A percentile compares a stretch with the other conserved stretches of the same genome.
Conservation (phyloP, 805 yeast genomes). For the Yamadazyma laniorum region DNA sequence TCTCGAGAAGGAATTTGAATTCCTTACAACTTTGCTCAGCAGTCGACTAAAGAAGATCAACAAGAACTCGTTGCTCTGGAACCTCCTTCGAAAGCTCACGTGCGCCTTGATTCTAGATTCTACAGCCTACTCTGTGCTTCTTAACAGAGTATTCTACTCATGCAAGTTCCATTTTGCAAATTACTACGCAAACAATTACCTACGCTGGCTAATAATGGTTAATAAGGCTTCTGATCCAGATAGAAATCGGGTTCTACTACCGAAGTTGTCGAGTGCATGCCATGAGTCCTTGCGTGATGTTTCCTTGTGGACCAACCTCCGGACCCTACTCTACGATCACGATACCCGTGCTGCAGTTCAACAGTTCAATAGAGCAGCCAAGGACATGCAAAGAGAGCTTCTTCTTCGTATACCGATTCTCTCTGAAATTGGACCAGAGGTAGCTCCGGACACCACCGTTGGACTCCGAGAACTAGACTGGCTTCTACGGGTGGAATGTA, state of each 20-base stretch:
- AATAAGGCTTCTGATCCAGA: slow-evolving; percentile 1
- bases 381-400: too few species aligned
- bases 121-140: background rate
- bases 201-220: slow-evolving; percentile 29
- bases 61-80: slow-evolving; percentile 41
- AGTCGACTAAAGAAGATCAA: slow-evolving; percentile 33
- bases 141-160: slow-evolving; percentile 23
- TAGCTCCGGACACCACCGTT: too few species aligned
- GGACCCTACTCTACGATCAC: slow-evolving; percentile 1
- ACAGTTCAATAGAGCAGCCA: slow-evolving; percentile 14
- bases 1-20: slow-evolving; percentile 23
- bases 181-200: slow-evolving; percentile 34
- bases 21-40: slow-evolving; percentile 30
- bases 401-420: too few species aligned
- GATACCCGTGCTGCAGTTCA: slow-evolving; percentile 4
- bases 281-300: slow-evolving; percentile 19
- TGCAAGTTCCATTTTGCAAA: slow-evolving; percentile 37
- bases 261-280: slow-evolving; percentile 12
- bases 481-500: slow-evolving; percentile 15
- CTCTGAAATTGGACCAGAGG: too few species aligned
- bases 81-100: slow-evolving; percentile 25
- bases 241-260: background rate
- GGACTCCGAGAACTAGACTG: too few species aligned
- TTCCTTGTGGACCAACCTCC: slow-evolving; percentile 23
- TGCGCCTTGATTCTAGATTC: slow-evolving; percentile 1